A percentile compares a stretch with the other conserved stretches of the same genome.
Evolutionary conservation across 2,329 filamentous ascomycete species (phyloP).

Genomic region (Malbranchea cinnamomea): DNA sequence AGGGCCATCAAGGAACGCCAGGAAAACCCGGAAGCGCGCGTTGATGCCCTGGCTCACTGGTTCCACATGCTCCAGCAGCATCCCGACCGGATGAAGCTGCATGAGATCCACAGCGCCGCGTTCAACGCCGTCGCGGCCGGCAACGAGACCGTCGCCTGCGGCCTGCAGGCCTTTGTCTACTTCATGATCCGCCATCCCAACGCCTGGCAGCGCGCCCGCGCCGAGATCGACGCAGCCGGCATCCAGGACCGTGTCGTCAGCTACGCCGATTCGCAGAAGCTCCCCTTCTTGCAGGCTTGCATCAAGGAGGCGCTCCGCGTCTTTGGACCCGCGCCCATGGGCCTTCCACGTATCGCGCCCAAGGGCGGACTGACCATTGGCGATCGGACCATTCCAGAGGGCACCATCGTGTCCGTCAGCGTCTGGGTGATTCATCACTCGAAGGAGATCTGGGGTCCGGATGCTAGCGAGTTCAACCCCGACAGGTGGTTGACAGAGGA

Average conservation of each 20-base stretch:
- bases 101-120: slow-evolving; percentile 21
- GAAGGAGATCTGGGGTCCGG: slow-evolving; percentile 12
- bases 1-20: slow-evolving; percentile 19
- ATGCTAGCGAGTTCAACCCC: slow-evolving; percentile 14
- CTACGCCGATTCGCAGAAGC: slow-evolving; percentile 16
- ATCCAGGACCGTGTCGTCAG: slow-evolving; percentile 10
- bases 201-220: slow-evolving; percentile 6
- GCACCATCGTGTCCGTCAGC: slow-evolving; percentile 20
- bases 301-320: slow-evolving; percentile 26
- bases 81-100: slow-evolving; percentile 20
- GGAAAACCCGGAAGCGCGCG: slow-evolving; percentile 17
- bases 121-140: slow-evolving; percentile 25
- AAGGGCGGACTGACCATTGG: slow-evolving; percentile 19
- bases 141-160: slow-evolving; percentile 23
- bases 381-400: slow-evolving; percentile 15
- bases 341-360: slow-evolving; percentile 18
- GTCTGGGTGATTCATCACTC: slow-evolving; percentile 17
- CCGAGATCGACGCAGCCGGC: slow-evolving; percentile 15
- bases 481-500: slow-evolving; percentile 12
- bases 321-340: slow-evolving; percentile 18
- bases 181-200: slow-evolving; percentile 17
- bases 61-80: slow-evolving; percentile 17
- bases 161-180: slow-evolving; percentile 24
- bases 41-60: slow-evolving; percentile 26
- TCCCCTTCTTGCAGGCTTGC: slow-evolving; percentile 24